Base-by-base conservation (phyloP, 2,329 filamentous ascomycete genomes). In the Neocucurbitaria cava region DNA sequence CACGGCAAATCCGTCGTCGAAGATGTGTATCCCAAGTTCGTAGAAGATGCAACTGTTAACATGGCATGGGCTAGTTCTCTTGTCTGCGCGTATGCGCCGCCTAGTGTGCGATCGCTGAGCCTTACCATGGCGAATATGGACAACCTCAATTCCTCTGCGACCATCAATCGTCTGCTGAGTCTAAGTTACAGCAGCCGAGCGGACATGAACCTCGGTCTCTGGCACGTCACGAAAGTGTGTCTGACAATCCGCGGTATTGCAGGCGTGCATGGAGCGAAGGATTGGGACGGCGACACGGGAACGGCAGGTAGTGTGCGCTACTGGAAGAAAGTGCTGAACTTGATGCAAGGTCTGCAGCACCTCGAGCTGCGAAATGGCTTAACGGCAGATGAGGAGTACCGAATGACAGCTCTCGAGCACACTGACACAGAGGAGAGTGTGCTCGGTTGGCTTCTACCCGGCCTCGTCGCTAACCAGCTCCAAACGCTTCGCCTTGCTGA, bases 111-210 rank as follows among this genome's bases (percentile, higher is more conserved):
- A 20, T 50, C 52, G 11, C 45, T 58, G 3, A 30, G 40, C 4
- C 50, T 64, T 5, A 52, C 49, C 26, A 49, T 57, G 41, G 54
- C 54, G 15, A 58, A 62, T 24, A 40, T 49, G 18, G 61, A 64
- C 45, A 59, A 57, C 24, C 50, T 62, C 33, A 62, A 55, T 26
- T 45, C 48, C 8, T 51, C 52, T 30, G 48, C 56, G n/a, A 63
- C 54, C 2, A 46, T 61, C 41, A 65, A 63, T 33, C 51, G 52
- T 5, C 45, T 65, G 4, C 52, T 61, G 11, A 39, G 28, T 26
- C 38, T 47, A 1, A 33, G 46, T 21, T 47, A 42, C n/a, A 21
- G 15, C 28, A 17, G 15, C 36, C 23, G 17, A 13, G 33, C 5
- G 4, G 13, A 18, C 17, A 11, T n/a, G n/a, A n/a, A n/a, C n/a